phyloP scores from a whole-genome alignment of 495 filamentous ascomycete genomes.

The Hyphodiscus hymeniophilus region DNA sequence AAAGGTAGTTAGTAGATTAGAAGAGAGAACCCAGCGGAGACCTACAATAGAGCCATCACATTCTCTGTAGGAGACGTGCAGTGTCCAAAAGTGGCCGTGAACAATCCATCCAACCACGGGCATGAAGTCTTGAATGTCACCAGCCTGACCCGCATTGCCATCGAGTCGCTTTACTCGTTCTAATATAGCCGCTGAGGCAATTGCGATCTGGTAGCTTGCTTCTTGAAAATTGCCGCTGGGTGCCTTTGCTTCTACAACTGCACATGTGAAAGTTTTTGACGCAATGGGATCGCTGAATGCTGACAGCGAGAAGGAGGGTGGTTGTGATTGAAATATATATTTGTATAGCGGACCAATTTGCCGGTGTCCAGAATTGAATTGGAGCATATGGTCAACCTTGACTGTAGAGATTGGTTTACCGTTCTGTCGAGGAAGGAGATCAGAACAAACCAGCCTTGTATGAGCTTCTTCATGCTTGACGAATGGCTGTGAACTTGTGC shows the following conservation, averaged over 20 bases:
- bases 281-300: conserved; percentile 3
- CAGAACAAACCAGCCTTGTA: neutral
- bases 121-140: too few species aligned
- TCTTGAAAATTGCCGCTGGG: conserved; percentile 7
- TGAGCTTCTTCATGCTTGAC: neutral
- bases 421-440: conserved; percentile 5
- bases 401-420: conserved; percentile 3
- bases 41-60: conserved; percentile 3
- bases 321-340: conserved; percentile 1
- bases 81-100: conserved; percentile 6
- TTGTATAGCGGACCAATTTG: conserved; percentile 1
- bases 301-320: conserved; percentile 5
- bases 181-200: conserved; percentile 2
- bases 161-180: neutral
- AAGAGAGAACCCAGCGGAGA: neutral
- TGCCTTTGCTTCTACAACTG: conserved; percentile 4
- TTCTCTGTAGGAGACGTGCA: conserved; percentile 4
- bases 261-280: conserved; percentile 4
- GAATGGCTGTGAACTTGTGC: neutral
- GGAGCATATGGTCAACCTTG: conserved; percentile 8
- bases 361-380: conserved; percentile 5
- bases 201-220: conserved; percentile 2
- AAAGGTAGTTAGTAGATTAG: neutral
- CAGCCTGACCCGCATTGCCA: neutral
- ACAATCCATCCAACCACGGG: conserved; percentile 6